A percentile compares a stretch with the other conserved stretches of the same genome.
Evolutionary conservation across 2,329 filamentous ascomycete genomes (phyloP).

Genomic region (Colletotrichum phormii): DNA sequence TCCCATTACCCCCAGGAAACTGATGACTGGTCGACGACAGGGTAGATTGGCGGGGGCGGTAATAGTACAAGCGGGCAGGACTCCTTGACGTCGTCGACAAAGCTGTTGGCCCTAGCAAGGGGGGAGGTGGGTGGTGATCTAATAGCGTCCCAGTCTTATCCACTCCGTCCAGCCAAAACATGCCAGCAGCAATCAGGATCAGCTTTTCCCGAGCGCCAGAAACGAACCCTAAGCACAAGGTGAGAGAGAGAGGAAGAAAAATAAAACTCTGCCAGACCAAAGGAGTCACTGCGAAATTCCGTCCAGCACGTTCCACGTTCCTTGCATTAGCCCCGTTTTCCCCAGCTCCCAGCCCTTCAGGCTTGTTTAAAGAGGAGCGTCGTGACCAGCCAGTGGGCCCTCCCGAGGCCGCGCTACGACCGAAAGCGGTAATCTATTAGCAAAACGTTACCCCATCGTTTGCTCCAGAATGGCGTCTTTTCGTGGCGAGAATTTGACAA

Average conservation of each 20-base stretch:
- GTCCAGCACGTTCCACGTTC: slow-evolving; percentile 21
- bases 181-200: slow-evolving; percentile 24
- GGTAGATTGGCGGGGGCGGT: background rate
- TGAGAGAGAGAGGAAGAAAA: background rate
- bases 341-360: slow-evolving; percentile 13
- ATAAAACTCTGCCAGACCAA: slow-evolving; percentile 4
- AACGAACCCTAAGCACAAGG: background rate
- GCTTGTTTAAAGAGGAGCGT: background rate
- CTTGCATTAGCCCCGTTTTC: slow-evolving; percentile 36
- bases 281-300: background rate
- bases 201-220: background rate
- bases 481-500: slow-evolving; percentile 2
- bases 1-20: slow-evolving; percentile 38
- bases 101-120: slow-evolving; percentile 10
- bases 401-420: slow-evolving; percentile 11
- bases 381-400: background rate
- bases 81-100: slow-evolving; percentile 31
- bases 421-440: slow-evolving; percentile 34
- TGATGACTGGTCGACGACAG: slow-evolving; percentile 26
- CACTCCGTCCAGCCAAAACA: slow-evolving; percentile 1
- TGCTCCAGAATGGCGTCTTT: slow-evolving; percentile 31
- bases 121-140: background rate
- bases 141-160: background rate
- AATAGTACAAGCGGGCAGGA: background rate
- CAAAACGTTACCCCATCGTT: slow-evolving; percentile 35